These are phyloP conservation scores for Neoboletus brunneissimus DNA, from an alignment of 768 basidiomycete genomes.

Conservation along the genomic window DNA sequence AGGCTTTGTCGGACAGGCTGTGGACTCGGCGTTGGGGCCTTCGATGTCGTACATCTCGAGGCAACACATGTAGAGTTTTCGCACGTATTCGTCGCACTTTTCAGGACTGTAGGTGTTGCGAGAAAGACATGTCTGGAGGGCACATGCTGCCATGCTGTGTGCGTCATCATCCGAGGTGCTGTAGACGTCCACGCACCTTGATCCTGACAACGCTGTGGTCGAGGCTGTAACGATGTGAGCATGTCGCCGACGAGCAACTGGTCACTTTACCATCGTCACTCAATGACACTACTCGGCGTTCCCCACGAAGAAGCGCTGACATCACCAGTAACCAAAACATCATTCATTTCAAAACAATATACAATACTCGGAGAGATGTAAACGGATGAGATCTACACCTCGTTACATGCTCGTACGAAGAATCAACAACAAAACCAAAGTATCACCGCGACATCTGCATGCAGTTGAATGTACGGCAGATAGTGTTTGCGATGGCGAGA, in stretches of 20 bases:
- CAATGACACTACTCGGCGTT: not conserved
- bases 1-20: constrained; percentile 56
- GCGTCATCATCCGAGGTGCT: not conserved
- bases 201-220: constrained; percentile 18
- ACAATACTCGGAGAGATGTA: no score
- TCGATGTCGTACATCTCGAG: constrained; percentile 49
- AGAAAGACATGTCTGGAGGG: constrained; percentile 58
- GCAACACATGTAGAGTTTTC: constrained; percentile 62
- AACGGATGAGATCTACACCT: no score
- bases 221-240: not conserved
- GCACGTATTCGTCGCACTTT: constrained; percentile 51
- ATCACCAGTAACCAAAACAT: no score
- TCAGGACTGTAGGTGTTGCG: constrained; percentile 65
- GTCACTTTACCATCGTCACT: not conserved
- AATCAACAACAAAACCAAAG: no score
- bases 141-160: constrained; percentile 46
- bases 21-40: constrained; percentile 43
- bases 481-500: not conserved
- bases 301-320: not conserved
- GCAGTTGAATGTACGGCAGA: constrained; percentile 19
- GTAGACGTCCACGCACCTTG: constrained; percentile 19
- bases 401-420: no score
- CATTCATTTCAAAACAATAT: no score
- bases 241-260: not conserved
- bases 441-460: not conserved